phyloP scores from a whole-genome alignment of 2,329 filamentous ascomycete species.

The Teratosphaeria zuluensis region DNA sequence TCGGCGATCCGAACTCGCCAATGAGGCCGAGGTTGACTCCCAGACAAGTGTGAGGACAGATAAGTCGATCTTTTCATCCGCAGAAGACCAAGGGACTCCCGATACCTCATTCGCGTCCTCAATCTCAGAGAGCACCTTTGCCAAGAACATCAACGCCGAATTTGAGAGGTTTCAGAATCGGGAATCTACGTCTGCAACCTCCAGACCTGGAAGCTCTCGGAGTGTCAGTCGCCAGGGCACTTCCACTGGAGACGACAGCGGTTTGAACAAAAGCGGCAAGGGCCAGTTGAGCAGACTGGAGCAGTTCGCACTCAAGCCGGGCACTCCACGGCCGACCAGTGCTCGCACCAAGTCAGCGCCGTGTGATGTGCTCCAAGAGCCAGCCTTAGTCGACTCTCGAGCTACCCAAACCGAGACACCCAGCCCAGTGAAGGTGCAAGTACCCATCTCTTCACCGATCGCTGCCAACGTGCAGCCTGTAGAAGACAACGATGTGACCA shows the following conservation, averaged over 20 bases:
- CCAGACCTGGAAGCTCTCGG: background rate
- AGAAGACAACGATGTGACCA: conserved; percentile 7
- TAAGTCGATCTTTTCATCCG: conserved; percentile 2
- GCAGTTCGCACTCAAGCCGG: conserved; percentile 7
- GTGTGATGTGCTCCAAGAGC: background rate
- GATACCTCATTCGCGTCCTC: conserved; percentile 16
- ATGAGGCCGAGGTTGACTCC: conserved; percentile 1
- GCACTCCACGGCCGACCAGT: conserved; percentile 18
- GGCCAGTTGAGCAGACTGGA: conserved; percentile 6
- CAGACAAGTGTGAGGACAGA: conserved; percentile 1
- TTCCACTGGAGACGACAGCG: background rate
- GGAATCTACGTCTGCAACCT: background rate
- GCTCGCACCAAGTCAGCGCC: background rate
- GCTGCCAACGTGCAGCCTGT: background rate
- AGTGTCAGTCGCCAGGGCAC: background rate
- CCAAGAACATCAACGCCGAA: conserved; percentile 13
- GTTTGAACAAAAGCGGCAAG: conserved; percentile 11
- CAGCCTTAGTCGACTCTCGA: background rate
- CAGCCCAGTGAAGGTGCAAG: conserved; percentile 4
- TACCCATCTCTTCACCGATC: conserved; percentile 11
- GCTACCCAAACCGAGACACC: background rate
- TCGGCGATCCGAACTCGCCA: background rate
- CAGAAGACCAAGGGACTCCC: conserved; percentile 9
- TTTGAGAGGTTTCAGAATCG: conserved; percentile 1
- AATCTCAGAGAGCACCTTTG: conserved; percentile 12